Percentiles rank a stretch among this genome's conserved stretches.
Evolutionary conservation across 2,329 filamentous ascomycete species (phyloP).

Genomic region (Claviceps spartinae): DNA sequence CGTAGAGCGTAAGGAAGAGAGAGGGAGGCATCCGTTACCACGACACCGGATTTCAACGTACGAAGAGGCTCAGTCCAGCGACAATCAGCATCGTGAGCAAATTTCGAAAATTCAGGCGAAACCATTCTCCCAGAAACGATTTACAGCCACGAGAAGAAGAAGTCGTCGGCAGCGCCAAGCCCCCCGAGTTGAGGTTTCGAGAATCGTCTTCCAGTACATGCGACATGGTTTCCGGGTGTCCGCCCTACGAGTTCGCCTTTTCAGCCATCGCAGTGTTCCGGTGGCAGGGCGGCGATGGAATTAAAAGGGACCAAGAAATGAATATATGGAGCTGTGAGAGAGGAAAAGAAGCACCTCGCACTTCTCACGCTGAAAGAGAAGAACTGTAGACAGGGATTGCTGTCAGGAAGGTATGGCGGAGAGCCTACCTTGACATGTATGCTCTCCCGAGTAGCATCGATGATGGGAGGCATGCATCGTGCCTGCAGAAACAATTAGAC

Average conservation of each 20-base stretch:
- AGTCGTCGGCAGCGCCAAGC: neutral
- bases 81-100: constrained; percentile 44
- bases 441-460: too few species aligned
- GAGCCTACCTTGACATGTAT: too few species aligned
- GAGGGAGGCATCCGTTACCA: neutral
- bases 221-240: constrained; percentile 9
- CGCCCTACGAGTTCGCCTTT: neutral
- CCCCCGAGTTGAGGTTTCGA: neutral
- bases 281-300: neutral
- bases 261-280: neutral
- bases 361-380: too few species aligned
- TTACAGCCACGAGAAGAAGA: constrained; percentile 4
- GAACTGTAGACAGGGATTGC: too few species aligned
- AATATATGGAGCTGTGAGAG: neutral
- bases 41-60: constrained; percentile 7
- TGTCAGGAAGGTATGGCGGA: too few species aligned
- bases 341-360: neutral
- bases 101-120: constrained; percentile 44
- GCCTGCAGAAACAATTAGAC: too few species aligned
- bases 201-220: constrained; percentile 7
- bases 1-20: neutral
- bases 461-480: too few species aligned
- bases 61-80: constrained; percentile 21
- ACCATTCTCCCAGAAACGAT: constrained; percentile 30
- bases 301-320: neutral